Evolutionary conservation across 108 stramenopile genomes (phyloP).

Genomic region (Aurantiochytrium sp.): DNA sequence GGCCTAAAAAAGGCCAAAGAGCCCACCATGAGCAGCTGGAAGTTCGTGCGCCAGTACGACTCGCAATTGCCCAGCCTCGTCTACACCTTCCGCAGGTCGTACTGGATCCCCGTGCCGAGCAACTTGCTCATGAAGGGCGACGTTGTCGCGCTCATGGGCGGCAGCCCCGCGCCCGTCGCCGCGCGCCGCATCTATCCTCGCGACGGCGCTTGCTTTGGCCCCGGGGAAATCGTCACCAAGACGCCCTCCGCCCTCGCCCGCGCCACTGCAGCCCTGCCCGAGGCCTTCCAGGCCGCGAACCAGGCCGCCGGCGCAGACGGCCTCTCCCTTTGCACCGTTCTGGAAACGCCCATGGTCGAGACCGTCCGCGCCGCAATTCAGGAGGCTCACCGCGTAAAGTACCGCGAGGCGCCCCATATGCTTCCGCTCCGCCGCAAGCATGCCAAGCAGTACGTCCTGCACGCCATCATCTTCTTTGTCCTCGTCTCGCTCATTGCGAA

Average conservation of each 20-base stretch:
- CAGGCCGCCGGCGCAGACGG: background rate
- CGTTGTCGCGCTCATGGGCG: background rate
- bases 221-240: background rate
- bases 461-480: background rate
- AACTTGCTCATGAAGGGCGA: conserved; percentile 24
- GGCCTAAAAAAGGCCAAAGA: background rate
- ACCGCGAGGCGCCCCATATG: background rate
- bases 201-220: background rate
- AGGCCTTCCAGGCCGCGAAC: background rate
- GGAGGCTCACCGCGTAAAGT: background rate
- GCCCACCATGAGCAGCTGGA: background rate
- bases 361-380: background rate
- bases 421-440: background rate
- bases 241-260: background rate
- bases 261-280: too few relatives aligned
- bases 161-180: background rate
- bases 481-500: background rate
- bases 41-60: background rate
- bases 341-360: background rate
- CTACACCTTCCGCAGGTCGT: background rate
- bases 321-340: background rate
- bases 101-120: background rate
- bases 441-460: background rate
- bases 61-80: background rate
- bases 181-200: background rate